Evolutionary conservation across 148 eudicot genomes (phyloP).

Genomic region (Camellia sinensis): DNA sequence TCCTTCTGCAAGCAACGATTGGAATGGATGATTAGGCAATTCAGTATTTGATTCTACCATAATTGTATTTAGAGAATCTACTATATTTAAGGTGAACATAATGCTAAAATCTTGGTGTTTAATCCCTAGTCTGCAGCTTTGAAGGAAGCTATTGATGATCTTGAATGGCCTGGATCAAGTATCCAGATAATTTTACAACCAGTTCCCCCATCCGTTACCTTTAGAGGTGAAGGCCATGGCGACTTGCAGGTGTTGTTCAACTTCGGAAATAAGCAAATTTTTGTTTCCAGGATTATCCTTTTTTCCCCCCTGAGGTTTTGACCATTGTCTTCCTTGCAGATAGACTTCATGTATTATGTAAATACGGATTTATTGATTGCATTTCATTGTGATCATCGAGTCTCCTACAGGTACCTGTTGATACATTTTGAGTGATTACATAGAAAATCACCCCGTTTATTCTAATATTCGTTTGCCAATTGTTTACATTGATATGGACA

Average conservation of each 20-base stretch:
- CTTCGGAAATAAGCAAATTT: neutral
- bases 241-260: conserved; percentile 64
- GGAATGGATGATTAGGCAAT: neutral
- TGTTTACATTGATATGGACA: conserved; percentile 23
- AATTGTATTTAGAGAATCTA: neutral
- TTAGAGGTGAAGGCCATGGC: conserved; percentile 99
- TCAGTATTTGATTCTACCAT: neutral
- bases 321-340: conserved; percentile 47
- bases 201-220: conserved; percentile 74
- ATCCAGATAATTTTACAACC: conserved; percentile 73
- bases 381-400: conserved; percentile 71
- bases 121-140: conserved; percentile 79
- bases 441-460: neutral
- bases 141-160: conserved; percentile 96
- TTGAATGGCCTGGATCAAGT: conserved; percentile 98
- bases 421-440: neutral
- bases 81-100: neutral
- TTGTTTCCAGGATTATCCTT: neutral
- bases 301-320: neutral
- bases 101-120: neutral
- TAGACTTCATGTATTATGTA: conserved; percentile 77
- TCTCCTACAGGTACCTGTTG: conserved; percentile 60
- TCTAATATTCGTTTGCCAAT: neutral
- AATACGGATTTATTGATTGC: conserved; percentile 78
- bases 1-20: neutral